Conservation (phyloP, 2,329 filamentous ascomycete species). For the Blastomyces percursus region DNA sequence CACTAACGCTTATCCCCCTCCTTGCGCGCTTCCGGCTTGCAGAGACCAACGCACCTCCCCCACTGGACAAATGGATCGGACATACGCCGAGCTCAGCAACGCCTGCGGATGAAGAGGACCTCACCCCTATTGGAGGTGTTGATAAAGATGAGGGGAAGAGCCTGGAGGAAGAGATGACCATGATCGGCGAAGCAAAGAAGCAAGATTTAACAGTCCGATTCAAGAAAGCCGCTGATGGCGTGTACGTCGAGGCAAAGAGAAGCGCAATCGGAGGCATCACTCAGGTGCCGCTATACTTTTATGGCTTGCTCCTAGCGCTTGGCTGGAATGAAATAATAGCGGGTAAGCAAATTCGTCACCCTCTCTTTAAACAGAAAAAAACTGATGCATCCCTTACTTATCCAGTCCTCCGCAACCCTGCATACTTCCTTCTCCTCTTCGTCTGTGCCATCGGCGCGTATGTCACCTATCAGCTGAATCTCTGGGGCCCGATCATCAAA, state of each 20-base stretch:
- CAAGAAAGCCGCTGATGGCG: conserved; percentile 96
- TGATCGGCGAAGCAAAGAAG: conserved; percentile 80
- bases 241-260: conserved; percentile 95
- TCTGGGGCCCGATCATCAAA: conserved; percentile 90
- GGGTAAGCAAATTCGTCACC: conserved; percentile 50
- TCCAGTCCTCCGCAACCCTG: conserved; percentile 79
- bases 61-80: conserved; percentile 77
- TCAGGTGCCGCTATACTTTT: conserved; percentile 91
- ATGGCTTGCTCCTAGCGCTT: conserved; percentile 72
- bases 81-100: conserved; percentile 62
- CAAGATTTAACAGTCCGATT: conserved; percentile 89
- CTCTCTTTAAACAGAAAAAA: neutral
- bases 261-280: conserved; percentile 92
- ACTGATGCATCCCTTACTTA: conserved; percentile 8
- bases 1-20: conserved; percentile 78
- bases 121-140: conserved; percentile 79
- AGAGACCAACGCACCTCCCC: conserved; percentile 62
- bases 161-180: conserved; percentile 88
- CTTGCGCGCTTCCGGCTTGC: conserved; percentile 72
- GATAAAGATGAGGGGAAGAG: conserved; percentile 93
- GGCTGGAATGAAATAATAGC: conserved; percentile 99
- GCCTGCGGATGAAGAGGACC: conserved; percentile 77
- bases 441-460: conserved; percentile 67
- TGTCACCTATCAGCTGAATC: conserved; percentile 82
- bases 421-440: conserved; percentile 83